A percentile compares a stretch with the other conserved stretches of the same genome.
Conservation (phyloP, 495 filamentous ascomycete species). For the Neurospora tetraspora region DNA sequence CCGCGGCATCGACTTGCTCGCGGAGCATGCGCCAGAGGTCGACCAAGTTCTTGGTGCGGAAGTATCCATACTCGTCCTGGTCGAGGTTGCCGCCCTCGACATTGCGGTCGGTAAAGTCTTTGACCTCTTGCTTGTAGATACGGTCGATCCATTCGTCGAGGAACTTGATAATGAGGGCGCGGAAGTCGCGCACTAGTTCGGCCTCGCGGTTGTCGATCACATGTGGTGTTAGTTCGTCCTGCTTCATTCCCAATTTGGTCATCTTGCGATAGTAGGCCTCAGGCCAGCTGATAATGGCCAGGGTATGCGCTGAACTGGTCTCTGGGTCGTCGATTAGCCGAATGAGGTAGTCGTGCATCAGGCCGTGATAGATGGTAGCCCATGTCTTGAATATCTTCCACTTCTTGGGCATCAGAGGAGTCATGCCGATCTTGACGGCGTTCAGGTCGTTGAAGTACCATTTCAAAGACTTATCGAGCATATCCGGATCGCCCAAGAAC, state of each 20-base stretch:
- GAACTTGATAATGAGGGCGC: constrained; percentile 83
- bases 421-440: constrained; percentile 83
- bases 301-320: constrained; percentile 64
- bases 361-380: constrained; percentile 74
- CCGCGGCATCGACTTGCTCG: constrained; percentile 76
- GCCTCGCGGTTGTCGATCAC: constrained; percentile 79
- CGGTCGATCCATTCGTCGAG: constrained; percentile 97
- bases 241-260: constrained; percentile 70
- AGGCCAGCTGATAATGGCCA: constrained; percentile 88
- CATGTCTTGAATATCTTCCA: constrained; percentile 95
- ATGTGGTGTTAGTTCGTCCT: constrained; percentile 65
- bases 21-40: constrained; percentile 97
- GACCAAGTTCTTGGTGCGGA: constrained; percentile 79
- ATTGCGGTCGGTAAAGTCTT: constrained; percentile 65
- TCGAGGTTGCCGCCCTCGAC: constrained; percentile 66
- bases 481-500: constrained; percentile 75
- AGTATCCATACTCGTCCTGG: constrained; percentile 73
- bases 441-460: constrained; percentile 99
- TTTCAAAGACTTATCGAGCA: constrained; percentile 69
- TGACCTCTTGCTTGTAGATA: constrained; percentile 69
- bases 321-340: constrained; percentile 71
- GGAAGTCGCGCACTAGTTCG: constrained; percentile 87
- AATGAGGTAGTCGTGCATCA: constrained; percentile 91
- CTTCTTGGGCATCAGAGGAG: constrained; percentile 82
- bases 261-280: constrained; percentile 95